These are phyloP conservation scores for Geopyxis carbonaria DNA, from an alignment of 495 filamentous ascomycete species.

Conservation along the genomic window DNA sequence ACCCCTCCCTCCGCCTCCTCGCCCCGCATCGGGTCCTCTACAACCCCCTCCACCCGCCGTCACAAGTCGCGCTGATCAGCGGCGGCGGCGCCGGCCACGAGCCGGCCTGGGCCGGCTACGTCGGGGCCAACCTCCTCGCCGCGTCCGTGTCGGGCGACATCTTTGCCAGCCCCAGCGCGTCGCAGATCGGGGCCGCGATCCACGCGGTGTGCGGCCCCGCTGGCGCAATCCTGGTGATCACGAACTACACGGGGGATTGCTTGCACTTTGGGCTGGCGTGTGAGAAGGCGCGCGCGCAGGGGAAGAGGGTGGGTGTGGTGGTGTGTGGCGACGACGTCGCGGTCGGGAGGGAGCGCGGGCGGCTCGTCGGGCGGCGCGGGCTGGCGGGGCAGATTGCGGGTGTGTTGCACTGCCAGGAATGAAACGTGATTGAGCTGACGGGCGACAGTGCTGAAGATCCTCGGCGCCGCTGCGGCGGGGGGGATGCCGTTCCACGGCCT, in stretches of 20 bases:
- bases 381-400: too few relatives aligned
- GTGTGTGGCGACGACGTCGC: constrained; percentile 92
- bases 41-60: constrained; percentile 4
- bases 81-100: constrained; percentile 91
- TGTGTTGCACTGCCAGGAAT: too few relatives aligned
- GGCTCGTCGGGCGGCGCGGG: constrained; percentile 81
- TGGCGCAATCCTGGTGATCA: constrained; percentile 53
- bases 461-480: constrained; percentile 56
- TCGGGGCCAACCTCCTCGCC: constrained; percentile 53
- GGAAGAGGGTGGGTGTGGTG: constrained; percentile 71
- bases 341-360: constrained; percentile 62
- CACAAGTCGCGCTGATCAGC: constrained; percentile 63
- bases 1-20: too few relatives aligned
- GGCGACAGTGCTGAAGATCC: constrained; percentile 83
- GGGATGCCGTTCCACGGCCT: constrained; percentile 51
- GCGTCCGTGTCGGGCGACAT: constrained; percentile 83
- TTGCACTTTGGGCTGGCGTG: constrained; percentile 89
- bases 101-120: constrained; percentile 63
- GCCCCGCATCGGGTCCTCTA: too few relatives aligned
- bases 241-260: constrained; percentile 65
- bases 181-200: constrained; percentile 69
- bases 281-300: constrained; percentile 75
- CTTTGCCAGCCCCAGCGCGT: constrained; percentile 73
- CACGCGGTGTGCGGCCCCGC: too few relatives aligned
- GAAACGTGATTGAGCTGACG: too few relatives aligned